Evolutionary conservation across 148 eudicot species (phyloP), one percentile per base, ranked within the genome.

Genomic region (Arbutus unedo): DNA sequence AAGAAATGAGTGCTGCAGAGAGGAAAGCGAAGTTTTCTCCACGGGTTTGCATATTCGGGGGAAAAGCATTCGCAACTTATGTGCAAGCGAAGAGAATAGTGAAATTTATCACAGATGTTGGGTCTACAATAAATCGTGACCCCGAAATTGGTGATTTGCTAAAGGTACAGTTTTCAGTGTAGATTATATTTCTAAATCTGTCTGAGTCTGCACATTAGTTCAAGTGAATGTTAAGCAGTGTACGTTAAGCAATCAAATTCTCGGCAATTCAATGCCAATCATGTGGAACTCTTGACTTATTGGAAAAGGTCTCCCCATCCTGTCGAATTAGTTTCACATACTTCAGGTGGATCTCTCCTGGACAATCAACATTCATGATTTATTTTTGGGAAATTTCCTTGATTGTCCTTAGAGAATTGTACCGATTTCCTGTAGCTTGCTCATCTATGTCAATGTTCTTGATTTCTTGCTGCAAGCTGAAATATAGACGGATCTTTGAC

Each of bases 31-130:
- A 89, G 74, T 94, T 85, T 87, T 95, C 89, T 79, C 98, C 98
- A 21, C 89, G 98, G 71, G 98, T 96, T 43, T 96, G 98, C 79
- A 92, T 95, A 76, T 95, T 95, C 91, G 98, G 98, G 71, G 98
- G 98, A 83, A 95, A 95, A 88, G 98, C 98, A 45, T 95, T 95
- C 88, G 92, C 98, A 45, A 95, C 98, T 21, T 95, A 95, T 82
- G 88, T 91, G 80, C 98, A 95, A 87, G 98, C 98, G 76, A 95
- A 95, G 90, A 91, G 98, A 83, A 95, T 95, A 77, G 98, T 95
- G 80, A 95, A 95, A 88, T 94, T 95, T 79, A 95, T 95, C 79
- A 91, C 95, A 44, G 98, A 95, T 87, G 98, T 96, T 41, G 98
- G 94, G 62, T 93, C 91, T 81, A 93, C 91, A 23, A 87, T 96